A percentile compares a stretch with the other conserved stretches of the same genome.
Evolutionary conservation across 1,139 yeast genomes (phyloP).

Genomic region (Sugiyamaella castrensis): DNA sequence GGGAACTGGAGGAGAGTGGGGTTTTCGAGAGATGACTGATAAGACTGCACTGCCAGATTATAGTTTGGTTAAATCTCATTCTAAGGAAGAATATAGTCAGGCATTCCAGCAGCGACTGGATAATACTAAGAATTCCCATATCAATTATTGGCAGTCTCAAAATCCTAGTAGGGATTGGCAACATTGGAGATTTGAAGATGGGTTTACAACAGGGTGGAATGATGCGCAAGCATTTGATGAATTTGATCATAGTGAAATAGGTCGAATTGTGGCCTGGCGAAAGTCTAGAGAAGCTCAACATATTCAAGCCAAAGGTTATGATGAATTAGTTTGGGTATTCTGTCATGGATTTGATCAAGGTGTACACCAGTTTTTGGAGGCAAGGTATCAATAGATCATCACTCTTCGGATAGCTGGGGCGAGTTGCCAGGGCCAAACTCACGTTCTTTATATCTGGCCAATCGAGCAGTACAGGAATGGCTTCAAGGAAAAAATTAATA

Average conservation of each 20-base stretch:
- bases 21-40: constrained; percentile 72
- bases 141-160: constrained; percentile 64
- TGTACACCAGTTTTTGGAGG: constrained; percentile 31
- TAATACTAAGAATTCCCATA: constrained; percentile 48
- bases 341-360: constrained; percentile 79
- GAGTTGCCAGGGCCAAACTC: too few species aligned
- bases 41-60: constrained; percentile 55
- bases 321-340: constrained; percentile 76
- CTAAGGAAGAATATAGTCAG: constrained; percentile 19
- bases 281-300: constrained; percentile 57
- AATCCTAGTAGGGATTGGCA: constrained; percentile 63
- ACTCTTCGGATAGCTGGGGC: too few species aligned
- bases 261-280: constrained; percentile 71
- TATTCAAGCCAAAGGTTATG: constrained; percentile 50
- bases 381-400: constrained; percentile 3
- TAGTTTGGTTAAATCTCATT: constrained; percentile 27
- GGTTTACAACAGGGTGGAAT: constrained; percentile 68
- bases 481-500: too few species aligned
- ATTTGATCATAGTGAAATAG: constrained; percentile 67
- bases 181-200: constrained; percentile 77
- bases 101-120: constrained; percentile 46
- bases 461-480: too few species aligned
- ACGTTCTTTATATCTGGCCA: too few species aligned
- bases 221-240: constrained; percentile 67
- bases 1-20: constrained; percentile 98